Percentiles rank a stretch among this genome's conserved stretches.
phyloP scores from a whole-genome alignment of 495 filamentous ascomycete species.

The Aspergillus sclerotioniger region DNA sequence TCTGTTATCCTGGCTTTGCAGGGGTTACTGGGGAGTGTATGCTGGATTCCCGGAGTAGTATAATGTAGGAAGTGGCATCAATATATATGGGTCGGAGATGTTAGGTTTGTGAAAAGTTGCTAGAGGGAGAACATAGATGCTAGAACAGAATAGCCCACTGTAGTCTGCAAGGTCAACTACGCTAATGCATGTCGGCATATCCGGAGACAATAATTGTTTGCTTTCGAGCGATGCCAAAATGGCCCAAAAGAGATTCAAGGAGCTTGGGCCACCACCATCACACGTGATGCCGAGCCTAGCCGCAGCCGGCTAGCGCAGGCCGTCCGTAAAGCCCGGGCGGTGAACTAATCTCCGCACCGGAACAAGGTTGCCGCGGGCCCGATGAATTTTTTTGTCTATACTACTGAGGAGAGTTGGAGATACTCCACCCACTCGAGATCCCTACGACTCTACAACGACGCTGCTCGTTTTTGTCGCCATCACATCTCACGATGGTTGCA shows the following conservation, averaged over 20 bases:
- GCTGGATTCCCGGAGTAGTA: constrained; percentile 46
- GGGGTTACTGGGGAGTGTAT: constrained; percentile 54
- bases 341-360: constrained; percentile 33
- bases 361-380: constrained; percentile 35
- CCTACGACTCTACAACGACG: constrained; percentile 27
- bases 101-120: constrained; percentile 4
- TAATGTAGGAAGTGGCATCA: constrained; percentile 15
- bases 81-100: constrained; percentile 8
- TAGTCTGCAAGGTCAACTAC: neutral
- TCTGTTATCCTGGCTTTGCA: neutral
- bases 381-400: constrained; percentile 49
- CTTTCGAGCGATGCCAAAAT: constrained; percentile 2
- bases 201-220: neutral
- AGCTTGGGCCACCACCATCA: constrained; percentile 34
- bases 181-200: neutral
- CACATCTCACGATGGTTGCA: constrained; percentile 48
- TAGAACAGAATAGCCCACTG: neutral
- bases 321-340: constrained; percentile 15
- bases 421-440: neutral
- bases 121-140: neutral
- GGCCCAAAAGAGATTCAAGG: constrained; percentile 23
- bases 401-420: constrained; percentile 25
- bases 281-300: constrained; percentile 31
- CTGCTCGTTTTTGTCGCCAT: constrained; percentile 25
- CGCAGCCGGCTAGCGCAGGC: constrained; percentile 10